These are phyloP conservation scores for Neoscytalidium dimidiatum DNA, from an alignment of 2,329 filamentous ascomycete species.

Conservation along the genomic window DNA sequence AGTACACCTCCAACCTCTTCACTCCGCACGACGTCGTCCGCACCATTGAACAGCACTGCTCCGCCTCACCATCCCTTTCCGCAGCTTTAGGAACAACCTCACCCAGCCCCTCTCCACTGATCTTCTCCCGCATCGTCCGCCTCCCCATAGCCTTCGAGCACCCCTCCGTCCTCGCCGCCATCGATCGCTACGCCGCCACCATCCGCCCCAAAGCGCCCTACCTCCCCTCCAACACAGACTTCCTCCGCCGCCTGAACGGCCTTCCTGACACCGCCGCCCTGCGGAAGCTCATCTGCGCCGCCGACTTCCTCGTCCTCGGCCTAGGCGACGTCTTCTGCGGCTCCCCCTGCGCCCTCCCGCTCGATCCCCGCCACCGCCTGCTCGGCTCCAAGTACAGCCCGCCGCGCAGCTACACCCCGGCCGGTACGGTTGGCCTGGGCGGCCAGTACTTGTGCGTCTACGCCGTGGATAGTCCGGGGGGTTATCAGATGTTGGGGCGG, in stretches of 20 bases:
- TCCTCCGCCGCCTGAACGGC: background rate
- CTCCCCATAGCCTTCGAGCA: background rate
- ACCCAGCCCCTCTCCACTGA: too few species aligned
- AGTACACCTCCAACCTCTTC: background rate
- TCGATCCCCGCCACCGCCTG: background rate
- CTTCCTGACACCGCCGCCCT: background rate
- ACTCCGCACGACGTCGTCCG: background rate
- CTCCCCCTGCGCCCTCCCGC: background rate
- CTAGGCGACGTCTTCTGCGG: background rate
- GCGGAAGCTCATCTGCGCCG: background rate
- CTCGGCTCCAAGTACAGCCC: background rate
- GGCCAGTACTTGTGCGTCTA: background rate
- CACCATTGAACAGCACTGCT: background rate
- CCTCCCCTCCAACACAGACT: background rate
- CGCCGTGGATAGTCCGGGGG: background rate
- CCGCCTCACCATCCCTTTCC: too few species aligned
- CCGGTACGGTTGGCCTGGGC: background rate
- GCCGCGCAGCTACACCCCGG: background rate
- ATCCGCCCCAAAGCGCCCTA: background rate
- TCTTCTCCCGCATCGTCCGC: background rate
- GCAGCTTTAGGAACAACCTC: too few species aligned
- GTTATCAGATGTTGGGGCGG: background rate
- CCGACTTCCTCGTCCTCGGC: background rate
- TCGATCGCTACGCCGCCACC: background rate
- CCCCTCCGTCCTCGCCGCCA: background rate